phyloP scores from a whole-genome alignment of 192 early-diverging fungal genomes.

The Coemansia sp. region DNA sequence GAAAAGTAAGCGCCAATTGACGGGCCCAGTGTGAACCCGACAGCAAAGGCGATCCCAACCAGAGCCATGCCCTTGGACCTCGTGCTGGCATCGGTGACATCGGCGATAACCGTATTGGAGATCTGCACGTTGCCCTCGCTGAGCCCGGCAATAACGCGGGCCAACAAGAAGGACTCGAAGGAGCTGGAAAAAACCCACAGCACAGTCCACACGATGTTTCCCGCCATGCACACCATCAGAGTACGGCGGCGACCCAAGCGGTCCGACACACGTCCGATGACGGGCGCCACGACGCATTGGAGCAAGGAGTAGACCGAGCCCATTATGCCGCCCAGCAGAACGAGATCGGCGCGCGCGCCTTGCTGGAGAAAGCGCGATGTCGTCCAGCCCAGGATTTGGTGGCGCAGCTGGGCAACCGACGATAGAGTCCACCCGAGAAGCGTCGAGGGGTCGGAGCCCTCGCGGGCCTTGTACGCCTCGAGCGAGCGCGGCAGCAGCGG shows the following conservation, averaged over 20 bases:
- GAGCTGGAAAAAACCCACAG: constrained; percentile 89
- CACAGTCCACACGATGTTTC: constrained; percentile 84
- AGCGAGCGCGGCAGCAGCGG: constrained; percentile 91
- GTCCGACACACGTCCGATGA: constrained; percentile 83
- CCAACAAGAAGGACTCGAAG: constrained; percentile 82
- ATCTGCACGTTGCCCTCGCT: constrained; percentile 99
- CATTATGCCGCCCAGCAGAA: constrained; percentile 87
- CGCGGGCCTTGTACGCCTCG: constrained; percentile 74
- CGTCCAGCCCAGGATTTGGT: constrained; percentile 15
- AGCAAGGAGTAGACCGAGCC: constrained; percentile 94
- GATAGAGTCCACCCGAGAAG: constrained; percentile 38
- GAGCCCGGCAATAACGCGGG: constrained; percentile 87
- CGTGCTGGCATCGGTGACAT: constrained; percentile 77
- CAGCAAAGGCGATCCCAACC: constrained; percentile 95
- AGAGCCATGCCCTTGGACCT: constrained; percentile 85
- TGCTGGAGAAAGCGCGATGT: constrained; percentile 39
- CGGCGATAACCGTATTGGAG: constrained; percentile 92
- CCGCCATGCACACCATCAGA: constrained; percentile 87
- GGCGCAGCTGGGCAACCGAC: constrained; percentile 17
- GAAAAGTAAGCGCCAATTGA: constrained; percentile 80
- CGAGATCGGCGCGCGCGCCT: constrained; percentile 56
- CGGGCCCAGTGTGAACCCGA: constrained; percentile 95
- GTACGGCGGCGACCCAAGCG: constrained; percentile 76
- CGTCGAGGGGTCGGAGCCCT: constrained; percentile 40
- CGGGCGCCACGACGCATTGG: constrained; percentile 83